These are phyloP conservation scores for Coemansia sp. DNA, from an alignment of 192 early-diverging fungal genomes.

Conservation along the genomic window DNA sequence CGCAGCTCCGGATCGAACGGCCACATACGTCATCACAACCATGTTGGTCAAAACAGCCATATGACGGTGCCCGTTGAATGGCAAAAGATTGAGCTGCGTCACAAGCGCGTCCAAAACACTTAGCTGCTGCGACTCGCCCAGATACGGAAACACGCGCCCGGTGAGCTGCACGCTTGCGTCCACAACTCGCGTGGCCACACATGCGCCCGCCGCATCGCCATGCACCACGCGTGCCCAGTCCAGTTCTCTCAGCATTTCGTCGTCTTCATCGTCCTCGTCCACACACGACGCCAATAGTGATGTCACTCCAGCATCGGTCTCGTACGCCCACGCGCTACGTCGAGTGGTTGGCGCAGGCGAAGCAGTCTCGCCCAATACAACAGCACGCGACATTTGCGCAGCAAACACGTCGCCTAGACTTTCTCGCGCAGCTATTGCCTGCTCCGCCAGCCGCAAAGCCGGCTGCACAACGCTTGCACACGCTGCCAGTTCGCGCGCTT, in stretches of 20 bases:
- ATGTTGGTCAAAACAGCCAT: conserved; percentile 79
- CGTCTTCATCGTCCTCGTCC: neutral
- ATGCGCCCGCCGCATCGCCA: neutral
- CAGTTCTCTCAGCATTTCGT: conserved; percentile 11
- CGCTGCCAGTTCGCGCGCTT: neutral
- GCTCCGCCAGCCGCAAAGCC: conserved; percentile 30
- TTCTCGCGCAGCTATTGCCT: conserved; percentile 21
- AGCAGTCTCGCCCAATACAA: neutral
- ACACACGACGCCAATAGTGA: conserved; percentile 23
- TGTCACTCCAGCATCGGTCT: conserved; percentile 39
- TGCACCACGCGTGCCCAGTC: conserved; percentile 24
- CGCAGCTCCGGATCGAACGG: conserved; percentile 37
- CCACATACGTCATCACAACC: conserved; percentile 42
- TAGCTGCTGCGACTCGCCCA: conserved; percentile 71
- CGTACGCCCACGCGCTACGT: conserved; percentile 42
- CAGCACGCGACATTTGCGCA: conserved; percentile 4
- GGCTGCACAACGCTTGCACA: conserved; percentile 2
- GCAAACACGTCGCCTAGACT: conserved; percentile 26
- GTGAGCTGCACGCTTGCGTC: conserved; percentile 81
- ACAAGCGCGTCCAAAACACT: conserved; percentile 73
- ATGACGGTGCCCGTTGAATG: conserved; percentile 69
- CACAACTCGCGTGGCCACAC: conserved; percentile 56
- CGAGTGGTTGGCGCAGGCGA: neutral
- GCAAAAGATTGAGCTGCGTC: conserved; percentile 61
- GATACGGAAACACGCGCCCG: conserved; percentile 67